Evolutionary conservation across 2,329 filamentous ascomycete genomes (phyloP), one percentile per base, ranked within the genome.

Genomic region (Madurella mycetomatis): DNA sequence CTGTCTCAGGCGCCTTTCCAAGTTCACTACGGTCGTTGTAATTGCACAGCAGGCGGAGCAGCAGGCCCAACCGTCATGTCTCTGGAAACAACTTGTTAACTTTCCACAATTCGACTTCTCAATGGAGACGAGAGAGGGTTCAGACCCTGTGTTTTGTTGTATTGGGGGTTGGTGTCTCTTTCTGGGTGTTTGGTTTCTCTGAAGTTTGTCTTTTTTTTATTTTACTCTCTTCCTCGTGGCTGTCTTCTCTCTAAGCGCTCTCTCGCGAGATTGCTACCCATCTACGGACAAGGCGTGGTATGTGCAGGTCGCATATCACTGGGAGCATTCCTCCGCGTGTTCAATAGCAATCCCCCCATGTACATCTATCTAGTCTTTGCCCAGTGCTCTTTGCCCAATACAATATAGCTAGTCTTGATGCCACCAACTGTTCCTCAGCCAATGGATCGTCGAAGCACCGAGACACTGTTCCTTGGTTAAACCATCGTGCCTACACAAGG

Each of bases 21-120:
- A 62, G 63, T 76, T 75, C 71, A 74, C 66, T 78, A 79, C 76
- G 67, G 70, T 77, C 75, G 73, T 80, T 78, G 73, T 77, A 77
- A 76, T 77, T 54, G 47, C 57, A 45, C 58, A 60, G 55, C 54
- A 60, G 37, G 47, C 50, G 47, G 53, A 47, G 47, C 47, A 51
- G 55, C 52, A 49, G 51, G 54, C 30, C 48, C 40, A 41, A 41
- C 49, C 55, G 57, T 53, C 56, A 55, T 47, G 17, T 45, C 53
- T 56, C 43, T 55, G 59, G 50, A 56, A 51, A 49, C 32, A 52
- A 44, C 9, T 52, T 47, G 11, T 17, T 17, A 16, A 16, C n/a
- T 49, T 51, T 52, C 16, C 13, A 19, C 11, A 18, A 31, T 30
- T 32, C 3, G n/a, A 30, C 40, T 45, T 45, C 19, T 49, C 2